These are phyloP conservation scores for Venturia oleaginea DNA, from an alignment of 2,329 filamentous ascomycete species.

Conservation along the genomic window DNA sequence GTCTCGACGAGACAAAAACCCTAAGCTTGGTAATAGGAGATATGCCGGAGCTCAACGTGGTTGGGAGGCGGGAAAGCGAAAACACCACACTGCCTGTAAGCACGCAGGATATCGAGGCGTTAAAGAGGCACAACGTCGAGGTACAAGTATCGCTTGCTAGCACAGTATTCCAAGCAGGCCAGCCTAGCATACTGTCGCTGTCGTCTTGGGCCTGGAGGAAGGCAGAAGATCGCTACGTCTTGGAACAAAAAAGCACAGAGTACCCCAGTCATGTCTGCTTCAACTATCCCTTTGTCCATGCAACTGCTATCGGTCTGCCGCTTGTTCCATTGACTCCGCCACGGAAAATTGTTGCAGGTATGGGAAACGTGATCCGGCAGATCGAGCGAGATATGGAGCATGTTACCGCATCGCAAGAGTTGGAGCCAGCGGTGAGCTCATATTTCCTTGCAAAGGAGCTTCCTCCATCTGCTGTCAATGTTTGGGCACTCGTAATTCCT, in stretches of 20 bases:
- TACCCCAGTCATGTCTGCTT: constrained; percentile 1
- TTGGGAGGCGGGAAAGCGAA: neutral
- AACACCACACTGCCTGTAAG: too few relatives aligned
- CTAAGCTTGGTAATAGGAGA: neutral
- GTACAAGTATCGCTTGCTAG: constrained; percentile 61
- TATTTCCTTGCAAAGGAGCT: constrained; percentile 41
- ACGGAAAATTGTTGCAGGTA: constrained; percentile 52
- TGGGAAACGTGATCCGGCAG: constrained; percentile 71
- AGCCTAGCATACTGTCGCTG: constrained; percentile 24
- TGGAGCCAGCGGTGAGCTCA: constrained; percentile 55
- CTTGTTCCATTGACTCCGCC: constrained; percentile 55
- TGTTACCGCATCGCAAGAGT: constrained; percentile 59
- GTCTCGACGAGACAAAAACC: neutral
- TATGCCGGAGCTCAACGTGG: neutral
- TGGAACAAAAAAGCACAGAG: neutral
- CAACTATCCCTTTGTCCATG: neutral
- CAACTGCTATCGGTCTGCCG: constrained; percentile 23
- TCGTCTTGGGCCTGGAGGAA: constrained; percentile 19
- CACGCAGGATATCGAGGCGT: neutral
- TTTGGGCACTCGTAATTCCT: constrained; percentile 66
- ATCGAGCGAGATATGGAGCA: constrained; percentile 36
- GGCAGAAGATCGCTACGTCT: neutral
- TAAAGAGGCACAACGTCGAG: neutral
- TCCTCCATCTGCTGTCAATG: constrained; percentile 43
- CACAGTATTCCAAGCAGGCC: constrained; percentile 66